Percentiles rank a stretch among this genome's conserved stretches.
These are phyloP conservation scores for Moringa oleifera DNA, from an alignment of 345 rosid species.

Conservation along the genomic window DNA sequence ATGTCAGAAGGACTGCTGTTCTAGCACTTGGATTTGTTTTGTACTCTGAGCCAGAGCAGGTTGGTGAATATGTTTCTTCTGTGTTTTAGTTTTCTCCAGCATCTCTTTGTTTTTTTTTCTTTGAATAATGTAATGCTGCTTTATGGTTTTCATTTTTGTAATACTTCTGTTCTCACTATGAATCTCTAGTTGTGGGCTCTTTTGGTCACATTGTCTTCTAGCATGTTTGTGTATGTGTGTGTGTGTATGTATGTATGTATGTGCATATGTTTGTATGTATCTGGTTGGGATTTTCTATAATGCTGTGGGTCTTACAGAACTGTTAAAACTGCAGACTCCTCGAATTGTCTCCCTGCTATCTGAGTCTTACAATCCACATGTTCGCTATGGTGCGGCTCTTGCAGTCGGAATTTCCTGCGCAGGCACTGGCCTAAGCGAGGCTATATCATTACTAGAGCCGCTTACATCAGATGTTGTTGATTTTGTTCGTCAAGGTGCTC, in stretches of 20 bases:
- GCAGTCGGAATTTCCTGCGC: constrained; percentile 99
- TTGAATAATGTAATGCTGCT: background rate
- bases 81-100: background rate
- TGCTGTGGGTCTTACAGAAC: constrained; percentile 12
- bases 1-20: constrained; percentile 97
- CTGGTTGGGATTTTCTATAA: background rate
- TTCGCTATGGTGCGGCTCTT: constrained; percentile 98
- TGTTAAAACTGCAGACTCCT: constrained; percentile 68
- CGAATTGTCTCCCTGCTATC: constrained; percentile 93
- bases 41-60: constrained; percentile 99
- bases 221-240: too few relatives aligned
- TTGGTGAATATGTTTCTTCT: constrained; percentile 13
- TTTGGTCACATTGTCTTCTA: too few relatives aligned
- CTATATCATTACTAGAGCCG: constrained; percentile 97
- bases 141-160: background rate
- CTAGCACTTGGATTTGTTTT: constrained; percentile 98
- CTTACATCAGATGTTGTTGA: constrained; percentile 96
- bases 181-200: too few relatives aligned
- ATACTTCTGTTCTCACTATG: background rate
- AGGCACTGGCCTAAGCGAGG: constrained; percentile 97
- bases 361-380: constrained; percentile 98
- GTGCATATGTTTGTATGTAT: too few relatives aligned
- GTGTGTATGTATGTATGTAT: too few relatives aligned
- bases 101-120: too few relatives aligned
- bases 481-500: constrained; percentile 99